A percentile compares a stretch with the other conserved stretches of the same genome.
Conservation (phyloP, 2,329 filamentous ascomycete species). For the Diaporthe sp. region DNA sequence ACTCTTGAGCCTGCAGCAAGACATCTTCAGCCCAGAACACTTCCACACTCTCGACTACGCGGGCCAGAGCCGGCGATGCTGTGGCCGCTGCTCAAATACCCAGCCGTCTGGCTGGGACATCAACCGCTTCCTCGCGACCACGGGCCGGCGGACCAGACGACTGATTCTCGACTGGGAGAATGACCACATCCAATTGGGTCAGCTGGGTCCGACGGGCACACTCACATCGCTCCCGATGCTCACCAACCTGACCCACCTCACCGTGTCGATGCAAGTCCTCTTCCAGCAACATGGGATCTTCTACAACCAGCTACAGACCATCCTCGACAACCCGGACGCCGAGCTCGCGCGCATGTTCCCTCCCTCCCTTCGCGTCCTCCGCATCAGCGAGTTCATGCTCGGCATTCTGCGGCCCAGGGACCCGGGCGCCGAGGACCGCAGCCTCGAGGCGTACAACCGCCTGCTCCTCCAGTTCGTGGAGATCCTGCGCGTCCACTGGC, state of each 20-base stretch:
- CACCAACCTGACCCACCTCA: constrained; percentile 12
- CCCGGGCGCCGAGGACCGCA: not conserved
- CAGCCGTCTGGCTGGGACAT: not conserved
- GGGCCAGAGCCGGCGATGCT: not conserved
- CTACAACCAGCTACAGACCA: not conserved
- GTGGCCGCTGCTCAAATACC: too few species aligned
- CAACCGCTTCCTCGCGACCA: constrained; percentile 19
- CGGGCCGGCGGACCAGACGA: not conserved
- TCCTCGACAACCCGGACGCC: not conserved
- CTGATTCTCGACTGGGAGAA: constrained; percentile 24
- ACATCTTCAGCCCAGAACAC: not conserved
- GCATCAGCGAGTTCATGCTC: constrained; percentile 15
- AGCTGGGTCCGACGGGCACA: not conserved
- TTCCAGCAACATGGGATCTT: not conserved
- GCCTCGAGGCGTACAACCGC: not conserved
- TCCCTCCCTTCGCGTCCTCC: not conserved
- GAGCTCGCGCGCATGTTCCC: not conserved
- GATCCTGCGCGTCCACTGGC: not conserved
- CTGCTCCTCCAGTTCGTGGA: not conserved
- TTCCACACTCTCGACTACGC: not conserved
- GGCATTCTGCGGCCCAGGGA: not conserved
- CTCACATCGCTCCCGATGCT: constrained; percentile 15
- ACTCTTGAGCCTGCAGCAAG: constrained; percentile 6
- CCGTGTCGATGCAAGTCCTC: constrained; percentile 19
- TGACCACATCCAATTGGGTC: not conserved